Base-by-base conservation (phyloP, 2,329 filamentous ascomycete species). In the Aureobasidium vineae region DNA sequence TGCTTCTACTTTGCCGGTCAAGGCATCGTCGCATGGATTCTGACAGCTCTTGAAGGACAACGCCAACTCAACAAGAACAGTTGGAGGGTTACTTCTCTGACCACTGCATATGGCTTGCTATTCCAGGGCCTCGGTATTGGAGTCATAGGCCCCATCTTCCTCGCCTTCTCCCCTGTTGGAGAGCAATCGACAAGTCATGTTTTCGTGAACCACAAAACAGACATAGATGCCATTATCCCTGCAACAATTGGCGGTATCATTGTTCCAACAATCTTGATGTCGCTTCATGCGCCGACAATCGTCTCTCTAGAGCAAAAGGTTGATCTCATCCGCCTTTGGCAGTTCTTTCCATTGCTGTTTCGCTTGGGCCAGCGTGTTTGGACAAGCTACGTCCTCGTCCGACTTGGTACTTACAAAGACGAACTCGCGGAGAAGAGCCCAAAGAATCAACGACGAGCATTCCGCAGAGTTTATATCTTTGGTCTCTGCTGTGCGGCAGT, bases 1-100 rank as follows among this genome's bases (percentile, higher is more conserved):
- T 66, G 52, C 36, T 60, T 66, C 45, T 66, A 66, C 43, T 66
- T 66, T 60, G 64, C 64, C 26, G 64, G 53, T 16, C 64, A 66
- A 60, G 64, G 64, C 15, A 66, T 66, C 10, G 54, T 36, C 31
- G 45, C 53, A 21, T 66, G 64, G 64, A 60, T 66, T 21, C 10
- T 57, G 31, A 66, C 64, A 16, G 33, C 38, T n/a, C 31, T 66
- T 15, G 64, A 66, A 45, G 64, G 64, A 33, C 43, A 57, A 31
- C 53, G 64, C 5, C 38, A 19, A 15, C 3, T 15, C 1, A 52
- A 66, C 54, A 53, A 59, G 23, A 40, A 43, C 1, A 43, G 11
- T 36, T 52, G 53, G 54, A 49, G 11, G 31, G 19, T 60, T 2
- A 15, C 52, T 10, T 66, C 64, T 11, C 50, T 60, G 33, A 59